Percentiles rank a stretch among this genome's conserved stretches.
These are phyloP conservation scores for Stereum hirsutum DNA, from an alignment of 1,284 basidiomycete species.

Conservation along the genomic window DNA sequence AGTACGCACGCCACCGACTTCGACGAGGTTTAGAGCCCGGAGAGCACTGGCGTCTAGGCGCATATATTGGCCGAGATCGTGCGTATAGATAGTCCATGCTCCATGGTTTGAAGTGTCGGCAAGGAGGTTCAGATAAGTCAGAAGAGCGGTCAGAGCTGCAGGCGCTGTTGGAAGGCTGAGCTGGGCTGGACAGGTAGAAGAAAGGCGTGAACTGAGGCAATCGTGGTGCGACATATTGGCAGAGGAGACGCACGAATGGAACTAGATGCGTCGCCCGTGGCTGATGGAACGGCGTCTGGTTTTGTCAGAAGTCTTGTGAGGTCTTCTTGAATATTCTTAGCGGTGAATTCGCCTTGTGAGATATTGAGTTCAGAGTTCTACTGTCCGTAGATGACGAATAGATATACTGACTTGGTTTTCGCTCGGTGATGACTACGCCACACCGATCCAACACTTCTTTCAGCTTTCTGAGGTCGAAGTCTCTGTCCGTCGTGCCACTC, in stretches of 20 bases:
- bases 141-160: constrained; percentile 72
- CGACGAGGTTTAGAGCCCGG: constrained; percentile 83
- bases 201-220: background rate
- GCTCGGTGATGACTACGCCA: constrained; percentile 83
- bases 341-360: constrained; percentile 69
- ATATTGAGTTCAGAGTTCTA: background rate
- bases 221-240: too few relatives aligned
- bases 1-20: constrained; percentile 36
- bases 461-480: constrained; percentile 83
- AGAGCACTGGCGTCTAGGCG: constrained; percentile 92
- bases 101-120: constrained; percentile 78
- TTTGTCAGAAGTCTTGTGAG: constrained; percentile 69
- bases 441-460: constrained; percentile 84
- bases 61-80: constrained; percentile 95
- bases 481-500: constrained; percentile 64
- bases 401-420: constrained; percentile 62
- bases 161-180: constrained; percentile 76
- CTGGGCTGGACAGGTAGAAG: constrained; percentile 40
- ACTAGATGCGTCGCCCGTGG: constrained; percentile 31
- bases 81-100: constrained; percentile 74
- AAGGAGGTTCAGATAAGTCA: constrained; percentile 81
- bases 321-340: constrained; percentile 81
- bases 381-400: background rate
- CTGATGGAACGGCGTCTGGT: constrained; percentile 25
- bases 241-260: constrained; percentile 33